Evolutionary conservation across 345 rosid genomes (phyloP).

Genomic region (Erysimum cheiranthoides): DNA sequence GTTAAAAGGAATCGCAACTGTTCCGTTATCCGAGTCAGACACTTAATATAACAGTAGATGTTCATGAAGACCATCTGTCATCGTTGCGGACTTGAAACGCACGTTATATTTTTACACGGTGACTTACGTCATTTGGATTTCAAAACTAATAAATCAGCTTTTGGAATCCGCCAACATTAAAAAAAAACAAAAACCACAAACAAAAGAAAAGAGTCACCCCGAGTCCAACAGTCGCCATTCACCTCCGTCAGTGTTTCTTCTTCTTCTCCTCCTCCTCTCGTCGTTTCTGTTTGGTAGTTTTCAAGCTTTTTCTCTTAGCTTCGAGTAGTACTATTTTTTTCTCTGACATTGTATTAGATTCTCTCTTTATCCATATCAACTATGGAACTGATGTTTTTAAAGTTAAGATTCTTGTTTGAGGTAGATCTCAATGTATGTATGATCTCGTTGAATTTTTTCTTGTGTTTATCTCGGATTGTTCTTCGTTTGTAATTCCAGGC

Average conservation of each 20-base stretch:
- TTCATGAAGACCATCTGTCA: slow-evolving; percentile 42
- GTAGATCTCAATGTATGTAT: slow-evolving; percentile 36
- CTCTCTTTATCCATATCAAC: slow-evolving; percentile 1
- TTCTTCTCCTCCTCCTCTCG: slow-evolving; percentile 15
- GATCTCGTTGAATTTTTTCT: not conserved
- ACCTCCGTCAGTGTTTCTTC: slow-evolving; percentile 15
- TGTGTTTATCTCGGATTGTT: not conserved
- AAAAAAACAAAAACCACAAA: not conserved
- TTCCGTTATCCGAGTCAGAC: slow-evolving; percentile 30
- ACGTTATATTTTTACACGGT: slow-evolving; percentile 34
- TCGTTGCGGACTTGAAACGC: slow-evolving; percentile 48
- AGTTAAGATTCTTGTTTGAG: slow-evolving; percentile 3
- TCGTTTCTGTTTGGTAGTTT: not conserved
- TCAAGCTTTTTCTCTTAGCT: not conserved
- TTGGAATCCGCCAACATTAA: slow-evolving; percentile 27
- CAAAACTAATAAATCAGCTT: slow-evolving; percentile 21
- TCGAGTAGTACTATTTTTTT: not conserved
- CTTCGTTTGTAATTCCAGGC: not conserved
- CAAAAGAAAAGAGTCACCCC: not conserved
- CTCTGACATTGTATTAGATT: slow-evolving; percentile 16
- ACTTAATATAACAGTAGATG: slow-evolving; percentile 22
- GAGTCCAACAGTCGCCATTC: slow-evolving; percentile 18
- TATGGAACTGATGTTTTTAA: not conserved
- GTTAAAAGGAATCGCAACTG: slow-evolving; percentile 23
- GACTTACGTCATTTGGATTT: slow-evolving; percentile 27